phyloP scores from a whole-genome alignment of 192 early-diverging fungal species.

The Coemansia nantahalensis region DNA sequence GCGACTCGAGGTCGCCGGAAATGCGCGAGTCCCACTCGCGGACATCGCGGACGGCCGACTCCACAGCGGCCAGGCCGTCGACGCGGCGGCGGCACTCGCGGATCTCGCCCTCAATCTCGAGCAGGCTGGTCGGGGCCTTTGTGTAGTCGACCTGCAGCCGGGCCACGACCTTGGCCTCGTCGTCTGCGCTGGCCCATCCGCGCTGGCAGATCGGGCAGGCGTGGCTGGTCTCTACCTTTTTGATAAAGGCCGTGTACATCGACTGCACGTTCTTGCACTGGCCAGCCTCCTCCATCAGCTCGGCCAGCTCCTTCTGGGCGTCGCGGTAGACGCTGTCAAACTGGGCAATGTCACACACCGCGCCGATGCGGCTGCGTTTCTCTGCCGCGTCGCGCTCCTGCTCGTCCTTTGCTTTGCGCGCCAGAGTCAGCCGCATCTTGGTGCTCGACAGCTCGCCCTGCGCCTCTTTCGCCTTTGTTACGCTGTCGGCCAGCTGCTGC shows the following conservation, averaged over 20 bases:
- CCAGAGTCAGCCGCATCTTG: slow-evolving; percentile 35
- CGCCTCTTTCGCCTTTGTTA: slow-evolving; percentile 4
- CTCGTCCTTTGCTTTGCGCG: slow-evolving; percentile 15
- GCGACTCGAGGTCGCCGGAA: slow-evolving; percentile 28
- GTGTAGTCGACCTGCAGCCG: slow-evolving; percentile 49
- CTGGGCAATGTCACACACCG: slow-evolving; percentile 13
- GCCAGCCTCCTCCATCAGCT: slow-evolving; percentile 46
- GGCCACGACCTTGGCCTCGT: slow-evolving; percentile 28
- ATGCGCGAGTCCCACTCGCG: slow-evolving; percentile 39
- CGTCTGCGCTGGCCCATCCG: slow-evolving; percentile 60
- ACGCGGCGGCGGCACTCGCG: slow-evolving; percentile 20
- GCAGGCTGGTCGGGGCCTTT: slow-evolving; percentile 36
- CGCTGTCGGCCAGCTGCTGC: slow-evolving; percentile 13
- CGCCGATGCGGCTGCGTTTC: slow-evolving; percentile 16
- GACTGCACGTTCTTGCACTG: slow-evolving; percentile 54
- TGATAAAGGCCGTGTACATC: slow-evolving; percentile 68
- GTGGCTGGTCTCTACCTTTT: slow-evolving; percentile 60
- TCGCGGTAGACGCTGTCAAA: slow-evolving; percentile 37
- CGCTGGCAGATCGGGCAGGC: slow-evolving; percentile 82
- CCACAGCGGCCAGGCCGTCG: slow-evolving; percentile 19
- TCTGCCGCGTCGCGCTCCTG: background rate
- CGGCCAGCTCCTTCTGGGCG: slow-evolving; percentile 43
- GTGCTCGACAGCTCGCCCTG: slow-evolving; percentile 18
- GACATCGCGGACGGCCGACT: slow-evolving; percentile 33
- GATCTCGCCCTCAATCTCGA: slow-evolving; percentile 33